Percentiles rank a stretch among this genome's conserved stretches.
Conservation (phyloP, 768 basidiomycete species). For the Collybiopsis luxurians region DNA sequence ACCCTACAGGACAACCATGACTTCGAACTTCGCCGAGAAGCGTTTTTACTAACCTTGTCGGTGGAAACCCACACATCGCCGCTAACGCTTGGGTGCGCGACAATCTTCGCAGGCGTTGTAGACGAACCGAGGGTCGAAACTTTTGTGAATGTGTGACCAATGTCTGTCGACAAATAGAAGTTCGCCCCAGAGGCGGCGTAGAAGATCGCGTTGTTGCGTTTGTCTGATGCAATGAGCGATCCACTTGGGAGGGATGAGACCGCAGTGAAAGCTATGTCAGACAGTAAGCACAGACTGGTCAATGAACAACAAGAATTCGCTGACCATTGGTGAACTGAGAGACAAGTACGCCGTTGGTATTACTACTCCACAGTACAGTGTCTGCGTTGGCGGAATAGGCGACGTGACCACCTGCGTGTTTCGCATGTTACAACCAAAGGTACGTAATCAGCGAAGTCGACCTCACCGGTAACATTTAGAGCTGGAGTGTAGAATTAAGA, state of each 20-base stretch:
- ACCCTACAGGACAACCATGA: slow-evolving; percentile 14
- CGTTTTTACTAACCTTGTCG: slow-evolving; percentile 26
- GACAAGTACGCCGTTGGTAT: slow-evolving; percentile 45
- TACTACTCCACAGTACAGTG: slow-evolving; percentile 57
- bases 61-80: slow-evolving; percentile 68
- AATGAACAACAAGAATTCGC: background rate
- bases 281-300: background rate
- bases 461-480: slow-evolving; percentile 31
- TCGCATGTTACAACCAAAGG: background rate
- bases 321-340: slow-evolving; percentile 41
- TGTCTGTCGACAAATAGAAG: slow-evolving; percentile 62
- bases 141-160: slow-evolving; percentile 48
- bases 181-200: slow-evolving; percentile 53
- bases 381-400: slow-evolving; percentile 52
- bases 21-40: background rate
- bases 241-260: slow-evolving; percentile 51
- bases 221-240: slow-evolving; percentile 62
- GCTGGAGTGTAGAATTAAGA: slow-evolving; percentile 15
- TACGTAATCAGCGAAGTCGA: background rate
- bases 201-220: slow-evolving; percentile 52
- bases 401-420: slow-evolving; percentile 19
- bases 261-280: slow-evolving; percentile 33
- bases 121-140: slow-evolving; percentile 46
- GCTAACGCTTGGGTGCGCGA: slow-evolving; percentile 49
- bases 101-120: slow-evolving; percentile 46